Evolutionary conservation across 208 protist species (phyloP).

Genomic region (Trypanosoma conorhini): DNA sequence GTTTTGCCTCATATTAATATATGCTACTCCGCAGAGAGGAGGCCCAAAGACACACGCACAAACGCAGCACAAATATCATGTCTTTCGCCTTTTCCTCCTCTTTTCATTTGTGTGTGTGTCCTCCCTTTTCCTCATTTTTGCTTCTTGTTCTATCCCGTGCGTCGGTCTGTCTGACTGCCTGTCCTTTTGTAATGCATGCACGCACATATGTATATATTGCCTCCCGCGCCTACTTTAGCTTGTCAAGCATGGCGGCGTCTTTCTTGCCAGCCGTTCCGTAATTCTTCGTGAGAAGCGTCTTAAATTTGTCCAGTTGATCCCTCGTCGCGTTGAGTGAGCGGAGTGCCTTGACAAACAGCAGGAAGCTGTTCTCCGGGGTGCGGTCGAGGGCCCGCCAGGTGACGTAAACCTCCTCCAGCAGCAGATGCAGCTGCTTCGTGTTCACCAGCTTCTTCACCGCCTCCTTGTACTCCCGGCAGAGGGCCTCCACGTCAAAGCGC

Average conservation of each 20-base stretch:
- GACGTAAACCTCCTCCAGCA: conserved; percentile 79
- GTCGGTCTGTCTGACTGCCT: not conserved
- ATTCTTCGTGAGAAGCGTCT: conserved; percentile 37
- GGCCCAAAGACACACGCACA: too few species aligned
- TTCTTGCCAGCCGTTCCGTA: conserved; percentile 23
- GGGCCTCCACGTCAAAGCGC: conserved; percentile 67
- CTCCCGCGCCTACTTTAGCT: conserved; percentile 12
- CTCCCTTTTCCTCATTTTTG: too few species aligned
- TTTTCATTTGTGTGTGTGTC: not conserved
- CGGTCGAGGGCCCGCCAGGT: conserved; percentile 63
- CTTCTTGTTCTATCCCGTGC: not conserved
- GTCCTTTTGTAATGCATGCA: not conserved
- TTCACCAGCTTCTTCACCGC: conserved; percentile 66
- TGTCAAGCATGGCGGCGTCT: conserved; percentile 13
- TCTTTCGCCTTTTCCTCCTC: not conserved
- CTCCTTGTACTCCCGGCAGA: conserved; percentile 64
- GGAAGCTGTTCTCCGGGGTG: conserved; percentile 41
- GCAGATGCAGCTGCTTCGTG: conserved; percentile 25
- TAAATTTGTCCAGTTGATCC: conserved; percentile 52
- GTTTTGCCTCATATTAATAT: not conserved
- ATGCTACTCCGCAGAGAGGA: too few species aligned
- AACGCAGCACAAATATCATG: too few species aligned
- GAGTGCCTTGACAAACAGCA: conserved; percentile 55
- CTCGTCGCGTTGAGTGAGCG: conserved; percentile 30
- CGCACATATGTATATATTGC: not conserved